These are phyloP conservation scores for Aspergillus brunneoviolaceus DNA, from an alignment of 2,329 filamentous ascomycete species.

Conservation along the genomic window DNA sequence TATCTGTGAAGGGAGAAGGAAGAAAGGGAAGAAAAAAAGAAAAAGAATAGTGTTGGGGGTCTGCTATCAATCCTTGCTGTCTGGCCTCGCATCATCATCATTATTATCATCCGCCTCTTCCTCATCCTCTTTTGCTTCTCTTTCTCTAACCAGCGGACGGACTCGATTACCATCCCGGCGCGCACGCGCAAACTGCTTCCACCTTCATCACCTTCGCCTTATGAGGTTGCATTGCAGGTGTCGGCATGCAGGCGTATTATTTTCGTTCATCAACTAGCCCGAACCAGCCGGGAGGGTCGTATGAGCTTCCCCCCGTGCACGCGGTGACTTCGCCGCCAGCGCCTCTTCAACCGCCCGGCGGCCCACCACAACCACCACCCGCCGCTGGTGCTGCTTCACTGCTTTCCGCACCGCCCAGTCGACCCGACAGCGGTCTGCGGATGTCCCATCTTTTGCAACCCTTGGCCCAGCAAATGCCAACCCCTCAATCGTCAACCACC, in stretches of 20 bases:
- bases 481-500: constrained; percentile 23
- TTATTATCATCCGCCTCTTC: constrained; percentile 2
- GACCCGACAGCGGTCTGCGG: constrained; percentile 40
- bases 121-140: background rate
- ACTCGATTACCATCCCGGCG: background rate
- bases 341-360: constrained; percentile 23
- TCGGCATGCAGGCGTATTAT: constrained; percentile 36
- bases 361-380: constrained; percentile 6
- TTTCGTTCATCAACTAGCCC: constrained; percentile 30
- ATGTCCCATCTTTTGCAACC: constrained; percentile 45
- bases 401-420: constrained; percentile 40
- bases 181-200: background rate
- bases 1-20: background rate
- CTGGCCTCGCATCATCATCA: background rate
- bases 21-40: too few species aligned
- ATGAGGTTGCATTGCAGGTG: constrained; percentile 21
- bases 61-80: background rate
- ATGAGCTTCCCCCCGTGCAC: constrained; percentile 38
- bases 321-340: constrained; percentile 34
- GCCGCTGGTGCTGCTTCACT: constrained; percentile 22
- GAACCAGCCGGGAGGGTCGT: constrained; percentile 25
- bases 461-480: constrained; percentile 28
- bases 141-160: background rate
- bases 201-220: constrained; percentile 6
- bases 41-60: constrained; percentile 1